phyloP scores from a whole-genome alignment of 495 filamentous ascomycete genomes.

The Xanthoparmelia taractica region DNA sequence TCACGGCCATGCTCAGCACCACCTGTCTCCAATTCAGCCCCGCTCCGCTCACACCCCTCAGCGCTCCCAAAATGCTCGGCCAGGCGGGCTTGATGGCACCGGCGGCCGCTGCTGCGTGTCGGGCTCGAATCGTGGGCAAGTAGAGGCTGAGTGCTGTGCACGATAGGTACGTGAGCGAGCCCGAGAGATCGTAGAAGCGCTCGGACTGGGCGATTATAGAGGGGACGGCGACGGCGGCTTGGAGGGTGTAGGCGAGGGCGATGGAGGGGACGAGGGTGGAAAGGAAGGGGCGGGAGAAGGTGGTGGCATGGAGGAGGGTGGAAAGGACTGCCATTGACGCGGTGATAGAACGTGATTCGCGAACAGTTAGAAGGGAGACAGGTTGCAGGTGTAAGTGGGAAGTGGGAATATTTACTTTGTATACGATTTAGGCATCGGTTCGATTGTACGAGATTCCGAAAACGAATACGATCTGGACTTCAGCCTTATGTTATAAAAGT shows the following conservation, averaged over 20 bases:
- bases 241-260: constrained; percentile 36
- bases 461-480: not conserved
- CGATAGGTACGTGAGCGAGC: constrained; percentile 52
- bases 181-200: constrained; percentile 58
- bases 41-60: constrained; percentile 29
- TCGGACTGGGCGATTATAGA: constrained; percentile 51
- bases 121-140: constrained; percentile 49
- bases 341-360: not conserved
- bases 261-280: constrained; percentile 52
- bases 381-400: not conserved
- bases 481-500: too few species aligned
- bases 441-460: not conserved
- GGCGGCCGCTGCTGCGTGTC: constrained; percentile 33
- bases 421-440: not conserved
- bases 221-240: constrained; percentile 47
- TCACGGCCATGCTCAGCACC: constrained; percentile 47
- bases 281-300: constrained; percentile 51
- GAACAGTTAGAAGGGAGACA: not conserved
- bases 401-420: constrained; percentile 15
- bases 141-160: constrained; percentile 51
- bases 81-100: constrained; percentile 37
- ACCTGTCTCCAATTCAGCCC: constrained; percentile 56
- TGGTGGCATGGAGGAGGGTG: constrained; percentile 46
- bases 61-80: constrained; percentile 38
- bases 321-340: constrained; percentile 41